phyloP scores from a whole-genome alignment of 768 basidiomycete species.

The Melanogaster broomeanus region DNA sequence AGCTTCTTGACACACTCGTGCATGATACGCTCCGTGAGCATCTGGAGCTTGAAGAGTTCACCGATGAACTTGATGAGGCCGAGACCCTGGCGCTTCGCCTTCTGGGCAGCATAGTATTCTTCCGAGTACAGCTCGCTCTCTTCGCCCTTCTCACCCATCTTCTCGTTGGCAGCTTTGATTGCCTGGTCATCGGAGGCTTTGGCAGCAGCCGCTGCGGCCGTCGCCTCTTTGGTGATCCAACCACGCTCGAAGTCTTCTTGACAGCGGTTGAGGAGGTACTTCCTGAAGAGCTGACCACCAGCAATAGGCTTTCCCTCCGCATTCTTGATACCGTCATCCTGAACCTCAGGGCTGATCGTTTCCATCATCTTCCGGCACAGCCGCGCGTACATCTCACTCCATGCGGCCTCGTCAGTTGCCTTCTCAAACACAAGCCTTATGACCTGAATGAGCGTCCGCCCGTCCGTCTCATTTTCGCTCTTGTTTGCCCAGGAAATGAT shows the following conservation, averaged over 20 bases:
- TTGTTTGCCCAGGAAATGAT: slow-evolving; percentile 96
- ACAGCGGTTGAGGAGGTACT: slow-evolving; percentile 94
- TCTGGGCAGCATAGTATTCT: slow-evolving; percentile 94
- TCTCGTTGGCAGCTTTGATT: slow-evolving; percentile 66
- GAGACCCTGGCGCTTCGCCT: slow-evolving; percentile 95
- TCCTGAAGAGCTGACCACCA: slow-evolving; percentile 93
- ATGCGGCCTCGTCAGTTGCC: slow-evolving; percentile 93
- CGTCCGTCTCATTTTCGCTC: slow-evolving; percentile 89
- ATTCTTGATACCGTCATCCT: slow-evolving; percentile 84
- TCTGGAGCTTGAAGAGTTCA: slow-evolving; percentile 98
- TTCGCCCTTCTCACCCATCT: slow-evolving; percentile 50
- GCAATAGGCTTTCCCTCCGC: slow-evolving; percentile 84
- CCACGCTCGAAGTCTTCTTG: slow-evolving; percentile 98
- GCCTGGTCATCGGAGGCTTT: slow-evolving; percentile 89
- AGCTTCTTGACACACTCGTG: slow-evolving; percentile 98
- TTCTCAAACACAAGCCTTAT: slow-evolving; percentile 97
- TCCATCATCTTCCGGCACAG: slow-evolving; percentile 97
- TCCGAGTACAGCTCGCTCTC: slow-evolving; percentile 85
- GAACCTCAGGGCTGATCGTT: slow-evolving; percentile 82
- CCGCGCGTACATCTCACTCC: slow-evolving; percentile 97
- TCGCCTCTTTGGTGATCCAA: slow-evolving; percentile 87
- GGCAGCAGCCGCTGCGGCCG: slow-evolving; percentile 81
- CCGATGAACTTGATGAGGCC: slow-evolving; percentile 98
- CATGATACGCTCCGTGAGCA: slow-evolving; percentile 98
- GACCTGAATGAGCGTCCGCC: slow-evolving; percentile 92